Evolutionary conservation across 2,329 filamentous ascomycete species (phyloP), one percentile per base, ranked within the genome.

Genomic region (Polytolypa hystricis): DNA sequence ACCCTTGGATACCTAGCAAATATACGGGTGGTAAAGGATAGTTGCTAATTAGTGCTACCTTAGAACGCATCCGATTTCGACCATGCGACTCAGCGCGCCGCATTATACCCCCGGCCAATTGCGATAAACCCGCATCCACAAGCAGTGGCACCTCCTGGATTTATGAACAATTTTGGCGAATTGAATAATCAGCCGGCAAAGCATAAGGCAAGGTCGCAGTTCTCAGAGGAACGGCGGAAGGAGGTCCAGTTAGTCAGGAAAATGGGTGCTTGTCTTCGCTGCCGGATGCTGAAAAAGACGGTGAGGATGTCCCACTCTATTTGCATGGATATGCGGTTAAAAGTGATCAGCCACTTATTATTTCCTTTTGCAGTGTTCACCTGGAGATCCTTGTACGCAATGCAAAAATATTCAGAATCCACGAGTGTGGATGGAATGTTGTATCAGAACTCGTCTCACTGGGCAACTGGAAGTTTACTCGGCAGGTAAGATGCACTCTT

Each of bases 241-340:
- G 71, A 77, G 48, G 73, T 77, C 2, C 69, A 73, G 43, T 66
- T 72, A 42, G 69, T 76, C 21, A 65, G 74, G 16, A 76, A 77
- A 51, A 62, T 67, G 35, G 74, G 74, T 9, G 74, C 74, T 5
- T 78, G 74, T 47, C 69, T 77, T 42, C 68, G 74, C 21, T 78
- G 74, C 50, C 70, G 73, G 10, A 77, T 78, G 73, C 57, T 78
- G 16, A 78, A 77, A 56, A 78, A 78, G 47, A 70, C 72, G 25
- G 61, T 64, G 57, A 43, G 54, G 27, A 32, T 21, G 10, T 42
- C 11, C 11, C 2, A 12, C 25, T 9, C 23, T 3, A 10, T 5
- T 10, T 35, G 18, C 8, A 15, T 20, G 11, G 15, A 12, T 14
- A 7, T n/a, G 19, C 10, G n/a, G 21, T 31, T 29, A 29, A 25